A percentile compares a stretch with the other conserved stretches of the same genome.
phyloP scores from a whole-genome alignment of 768 basidiomycete genomes.

The Suillus subalutaceus region DNA sequence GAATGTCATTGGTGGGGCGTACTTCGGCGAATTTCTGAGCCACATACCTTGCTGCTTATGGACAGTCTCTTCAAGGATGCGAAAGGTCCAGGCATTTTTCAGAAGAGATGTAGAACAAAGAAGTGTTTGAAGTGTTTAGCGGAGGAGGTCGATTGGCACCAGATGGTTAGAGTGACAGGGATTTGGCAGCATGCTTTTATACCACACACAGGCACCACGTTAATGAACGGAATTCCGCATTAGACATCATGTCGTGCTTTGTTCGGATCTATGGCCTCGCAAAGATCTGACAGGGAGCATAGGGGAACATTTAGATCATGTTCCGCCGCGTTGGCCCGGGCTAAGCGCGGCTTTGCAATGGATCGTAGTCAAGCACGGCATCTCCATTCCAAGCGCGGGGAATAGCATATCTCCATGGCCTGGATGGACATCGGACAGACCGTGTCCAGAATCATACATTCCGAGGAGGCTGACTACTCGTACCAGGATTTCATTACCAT shows the following conservation, averaged over 20 bases:
- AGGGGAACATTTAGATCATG: not conserved
- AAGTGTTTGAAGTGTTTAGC: slow-evolving; percentile 6
- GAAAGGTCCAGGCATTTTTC: slow-evolving; percentile 20
- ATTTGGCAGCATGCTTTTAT: slow-evolving; percentile 22
- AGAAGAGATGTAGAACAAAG: not conserved
- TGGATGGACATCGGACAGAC: not conserved
- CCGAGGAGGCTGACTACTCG: slow-evolving; percentile 7
- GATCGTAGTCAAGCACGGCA: slow-evolving; percentile 1
- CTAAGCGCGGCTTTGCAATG: not conserved
- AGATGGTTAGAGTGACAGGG: slow-evolving; percentile 3
- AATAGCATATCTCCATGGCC: slow-evolving; percentile 15
- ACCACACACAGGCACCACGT: slow-evolving; percentile 11
- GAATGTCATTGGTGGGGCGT: not conserved
- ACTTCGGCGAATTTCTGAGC: not conserved
- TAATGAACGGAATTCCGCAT: slow-evolving; percentile 8
- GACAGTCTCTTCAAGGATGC: slow-evolving; percentile 27
- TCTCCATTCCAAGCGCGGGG: slow-evolving; percentile 2
- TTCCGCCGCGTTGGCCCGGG: slow-evolving; percentile 8
- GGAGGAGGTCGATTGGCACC: slow-evolving; percentile 1
- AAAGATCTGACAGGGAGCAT: slow-evolving; percentile 12
- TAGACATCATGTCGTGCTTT: not conserved
- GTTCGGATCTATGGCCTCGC: slow-evolving; percentile 19
- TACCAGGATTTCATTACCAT: slow-evolving; percentile 1
- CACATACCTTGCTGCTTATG: slow-evolving; percentile 23
- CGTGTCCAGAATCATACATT: slow-evolving; percentile 16